Conservation (phyloP, 2,329 filamentous ascomycete genomes). For the Arthrobotrys pseudoclavata region DNA sequence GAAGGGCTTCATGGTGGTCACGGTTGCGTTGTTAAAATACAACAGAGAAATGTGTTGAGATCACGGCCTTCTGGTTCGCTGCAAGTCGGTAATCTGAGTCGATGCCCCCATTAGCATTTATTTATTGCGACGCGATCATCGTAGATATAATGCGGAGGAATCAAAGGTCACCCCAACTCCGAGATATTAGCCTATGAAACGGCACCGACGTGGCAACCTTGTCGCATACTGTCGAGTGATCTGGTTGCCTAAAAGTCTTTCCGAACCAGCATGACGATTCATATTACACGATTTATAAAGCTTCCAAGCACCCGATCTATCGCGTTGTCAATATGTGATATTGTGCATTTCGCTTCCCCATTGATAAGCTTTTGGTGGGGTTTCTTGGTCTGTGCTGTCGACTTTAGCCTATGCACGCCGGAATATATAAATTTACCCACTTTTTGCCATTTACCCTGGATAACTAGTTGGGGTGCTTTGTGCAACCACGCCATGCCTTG, state of each 20-base stretch:
- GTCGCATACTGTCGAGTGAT: neutral
- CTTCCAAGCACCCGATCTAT: neutral
- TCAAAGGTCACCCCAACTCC: neutral
- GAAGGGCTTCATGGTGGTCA: constrained; percentile 40
- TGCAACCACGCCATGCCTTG: constrained; percentile 25
- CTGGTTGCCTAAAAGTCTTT: constrained; percentile 17
- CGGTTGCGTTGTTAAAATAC: neutral
- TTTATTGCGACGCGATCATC: neutral
- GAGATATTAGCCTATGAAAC: constrained; percentile 17
- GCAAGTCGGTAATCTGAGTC: neutral
- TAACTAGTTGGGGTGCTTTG: constrained; percentile 1
- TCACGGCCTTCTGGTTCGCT: neutral
- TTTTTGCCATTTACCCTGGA: constrained; percentile 51
- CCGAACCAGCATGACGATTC: neutral
- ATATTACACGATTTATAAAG: neutral
- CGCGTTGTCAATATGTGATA: neutral
- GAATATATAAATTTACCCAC: constrained; percentile 46
- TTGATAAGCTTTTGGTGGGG: constrained; percentile 26
- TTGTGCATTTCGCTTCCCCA: neutral
- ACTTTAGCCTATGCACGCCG: constrained; percentile 50
- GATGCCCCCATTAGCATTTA: neutral
- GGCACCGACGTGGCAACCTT: neutral
- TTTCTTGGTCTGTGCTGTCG: constrained; percentile 5
- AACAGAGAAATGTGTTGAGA: constrained; percentile 27
- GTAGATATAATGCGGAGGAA: neutral